These are phyloP conservation scores for Amanita muscaria DNA, from an alignment of 768 basidiomycete genomes.

Conservation along the genomic window DNA sequence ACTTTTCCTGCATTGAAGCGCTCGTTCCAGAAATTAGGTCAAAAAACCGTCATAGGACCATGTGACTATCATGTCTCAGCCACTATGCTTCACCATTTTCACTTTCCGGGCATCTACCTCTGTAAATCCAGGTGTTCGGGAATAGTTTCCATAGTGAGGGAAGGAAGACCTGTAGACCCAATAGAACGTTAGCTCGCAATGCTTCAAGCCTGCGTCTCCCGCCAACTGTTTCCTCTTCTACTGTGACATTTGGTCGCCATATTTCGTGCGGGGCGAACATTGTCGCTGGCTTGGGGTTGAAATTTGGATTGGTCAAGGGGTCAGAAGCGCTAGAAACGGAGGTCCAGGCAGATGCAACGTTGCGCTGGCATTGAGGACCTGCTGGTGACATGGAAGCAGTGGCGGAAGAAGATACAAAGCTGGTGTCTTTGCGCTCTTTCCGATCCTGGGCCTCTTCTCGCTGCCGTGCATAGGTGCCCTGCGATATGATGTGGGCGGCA, in stretches of 20 bases:
- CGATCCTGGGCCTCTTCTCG: slow-evolving; percentile 34
- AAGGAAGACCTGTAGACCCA: no score
- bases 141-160: no score
- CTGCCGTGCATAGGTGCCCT: slow-evolving; percentile 23
- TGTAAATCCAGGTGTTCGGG: no score
- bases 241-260: slow-evolving; percentile 57
- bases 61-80: no score
- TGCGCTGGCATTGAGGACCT: slow-evolving; percentile 14
- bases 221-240: slow-evolving; percentile 49
- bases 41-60: no score
- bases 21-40: no score
- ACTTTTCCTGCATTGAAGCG: no score
- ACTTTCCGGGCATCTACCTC: no score
- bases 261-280: slow-evolving; percentile 15
- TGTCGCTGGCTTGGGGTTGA: slow-evolving; percentile 19
- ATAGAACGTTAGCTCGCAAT: no score
- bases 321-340: slow-evolving; percentile 9
- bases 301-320: slow-evolving; percentile 17
- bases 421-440: slow-evolving; percentile 29
- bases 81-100: no score
- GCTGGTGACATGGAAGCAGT: slow-evolving; percentile 22
- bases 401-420: slow-evolving; percentile 12
- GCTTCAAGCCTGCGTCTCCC: no score
- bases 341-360: slow-evolving; percentile 10
- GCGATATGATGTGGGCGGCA: slow-evolving; percentile 13